phyloP scores from a whole-genome alignment of 2,329 filamentous ascomycete species.

The Diplodia mutila region DNA sequence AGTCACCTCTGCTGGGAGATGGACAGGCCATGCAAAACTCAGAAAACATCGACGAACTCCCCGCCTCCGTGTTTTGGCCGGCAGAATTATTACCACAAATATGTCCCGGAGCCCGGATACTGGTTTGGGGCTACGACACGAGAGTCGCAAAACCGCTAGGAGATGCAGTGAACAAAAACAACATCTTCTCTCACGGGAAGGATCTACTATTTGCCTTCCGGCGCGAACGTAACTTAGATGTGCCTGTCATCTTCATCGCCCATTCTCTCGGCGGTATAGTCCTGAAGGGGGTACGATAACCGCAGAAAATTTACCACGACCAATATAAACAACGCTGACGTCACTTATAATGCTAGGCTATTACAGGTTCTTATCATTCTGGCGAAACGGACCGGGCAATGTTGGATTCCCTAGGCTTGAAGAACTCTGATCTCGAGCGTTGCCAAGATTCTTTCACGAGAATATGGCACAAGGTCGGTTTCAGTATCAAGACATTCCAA shows the following conservation, averaged over 20 bases:
- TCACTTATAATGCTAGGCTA: not conserved
- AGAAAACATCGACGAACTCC: too few relatives aligned
- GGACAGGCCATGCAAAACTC: too few relatives aligned
- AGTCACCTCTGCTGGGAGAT: too few relatives aligned
- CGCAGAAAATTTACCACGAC: too few relatives aligned
- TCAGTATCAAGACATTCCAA: not conserved
- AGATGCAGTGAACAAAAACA: not conserved
- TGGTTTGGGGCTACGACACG: not conserved
- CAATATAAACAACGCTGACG: too few relatives aligned
- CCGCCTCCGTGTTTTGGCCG: not conserved
- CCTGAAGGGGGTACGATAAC: not conserved
- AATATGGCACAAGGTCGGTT: not conserved
- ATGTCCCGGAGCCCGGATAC: not conserved
- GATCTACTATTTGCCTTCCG: not conserved
- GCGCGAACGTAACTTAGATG: not conserved
- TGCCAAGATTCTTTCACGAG: not conserved
- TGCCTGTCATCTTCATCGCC: not conserved
- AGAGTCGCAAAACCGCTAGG: not conserved
- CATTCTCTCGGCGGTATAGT: not conserved
- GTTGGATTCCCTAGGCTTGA: not conserved
- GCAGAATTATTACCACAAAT: not conserved
- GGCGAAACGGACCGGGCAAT: not conserved
- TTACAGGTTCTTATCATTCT: not conserved
- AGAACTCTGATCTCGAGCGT: not conserved
- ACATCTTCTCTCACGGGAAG: not conserved